A percentile compares a stretch with the other conserved stretches of the same genome.
phyloP scores from a whole-genome alignment of 148 eudicot species.

The Pouteria glomerata region DNA sequence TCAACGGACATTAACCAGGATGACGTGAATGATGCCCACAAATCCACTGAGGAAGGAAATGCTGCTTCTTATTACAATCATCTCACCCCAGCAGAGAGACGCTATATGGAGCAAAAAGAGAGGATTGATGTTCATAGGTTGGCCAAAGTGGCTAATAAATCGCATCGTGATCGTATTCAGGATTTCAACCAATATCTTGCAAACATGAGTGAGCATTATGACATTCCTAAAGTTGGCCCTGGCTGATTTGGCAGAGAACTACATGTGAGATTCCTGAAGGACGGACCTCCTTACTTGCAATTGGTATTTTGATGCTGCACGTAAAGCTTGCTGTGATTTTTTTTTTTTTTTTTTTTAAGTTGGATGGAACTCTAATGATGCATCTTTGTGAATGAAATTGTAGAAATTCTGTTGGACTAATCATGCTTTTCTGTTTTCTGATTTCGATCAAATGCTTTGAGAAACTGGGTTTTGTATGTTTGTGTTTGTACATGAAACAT shows the following conservation, averaged over 20 bases:
- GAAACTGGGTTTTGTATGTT: too few species aligned
- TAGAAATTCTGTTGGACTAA: too few species aligned
- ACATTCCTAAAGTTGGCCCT: slow-evolving; percentile 98
- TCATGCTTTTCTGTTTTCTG: too few species aligned
- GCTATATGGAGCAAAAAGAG: slow-evolving; percentile 89
- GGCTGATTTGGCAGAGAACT: slow-evolving; percentile 40
- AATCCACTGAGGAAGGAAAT: slow-evolving; percentile 28
- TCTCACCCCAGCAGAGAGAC: slow-evolving; percentile 87
- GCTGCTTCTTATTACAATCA: slow-evolving; percentile 40
- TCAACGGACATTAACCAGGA: slow-evolving; percentile 25
- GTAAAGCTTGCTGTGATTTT: neutral
- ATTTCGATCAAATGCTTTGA: too few species aligned
- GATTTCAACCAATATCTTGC: slow-evolving; percentile 94
- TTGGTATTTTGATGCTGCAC: neutral
- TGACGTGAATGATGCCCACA: slow-evolving; percentile 26
- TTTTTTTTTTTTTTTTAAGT: too few species aligned
- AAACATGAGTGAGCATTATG: slow-evolving; percentile 92
- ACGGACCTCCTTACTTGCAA: neutral
- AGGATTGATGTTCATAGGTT: slow-evolving; percentile 60
- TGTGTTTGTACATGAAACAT: too few species aligned
- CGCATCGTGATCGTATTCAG: slow-evolving; percentile 80
- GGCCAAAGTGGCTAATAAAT: slow-evolving; percentile 70
- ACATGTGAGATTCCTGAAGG: neutral
- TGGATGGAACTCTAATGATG: too few species aligned
- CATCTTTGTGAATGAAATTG: too few species aligned